Evolutionary conservation across 352 stramenopile genomes (phyloP).

Genomic region (Pythium pectinolyticum): DNA sequence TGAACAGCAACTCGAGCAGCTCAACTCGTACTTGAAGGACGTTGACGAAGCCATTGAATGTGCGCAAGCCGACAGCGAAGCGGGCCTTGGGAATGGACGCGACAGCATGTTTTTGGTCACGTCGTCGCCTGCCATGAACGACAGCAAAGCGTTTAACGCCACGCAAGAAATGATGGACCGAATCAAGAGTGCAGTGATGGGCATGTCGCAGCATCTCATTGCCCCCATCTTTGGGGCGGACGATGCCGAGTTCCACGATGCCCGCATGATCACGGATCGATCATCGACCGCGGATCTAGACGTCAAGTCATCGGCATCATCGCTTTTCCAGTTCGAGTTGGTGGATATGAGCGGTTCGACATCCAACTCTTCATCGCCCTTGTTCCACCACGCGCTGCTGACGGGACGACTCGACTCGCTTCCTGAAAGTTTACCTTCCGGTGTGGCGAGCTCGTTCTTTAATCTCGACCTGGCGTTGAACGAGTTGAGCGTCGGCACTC

Average conservation of each 20-base stretch:
- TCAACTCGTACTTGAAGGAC: conserved; percentile 61
- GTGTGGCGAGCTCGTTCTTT: conserved; percentile 60
- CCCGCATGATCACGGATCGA: conserved; percentile 42
- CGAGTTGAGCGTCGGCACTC: conserved; percentile 70
- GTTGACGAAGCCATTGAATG: conserved; percentile 76
- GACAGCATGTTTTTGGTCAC: conserved; percentile 64
- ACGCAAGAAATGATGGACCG: conserved; percentile 43
- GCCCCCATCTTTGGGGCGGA: conserved; percentile 77
- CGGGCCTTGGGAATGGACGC: conserved; percentile 38
- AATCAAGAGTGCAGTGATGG: conserved; percentile 59
- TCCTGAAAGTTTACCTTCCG: conserved; percentile 67
- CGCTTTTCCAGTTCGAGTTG: conserved; percentile 84
- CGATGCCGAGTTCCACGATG: conserved; percentile 85
- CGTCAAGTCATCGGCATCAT: conserved; percentile 57
- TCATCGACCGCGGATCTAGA: conserved; percentile 42
- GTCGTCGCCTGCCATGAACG: conserved; percentile 8
- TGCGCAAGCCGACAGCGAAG: conserved; percentile 59
- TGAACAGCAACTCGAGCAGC: conserved; percentile 70
- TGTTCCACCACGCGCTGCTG: conserved; percentile 84
- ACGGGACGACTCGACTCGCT: conserved; percentile 74
- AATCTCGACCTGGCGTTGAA: conserved; percentile 71
- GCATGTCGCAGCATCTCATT: conserved; percentile 80
- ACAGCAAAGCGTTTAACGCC: conserved; percentile 21
- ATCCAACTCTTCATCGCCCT: conserved; percentile 44
- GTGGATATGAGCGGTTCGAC: conserved; percentile 78